These are phyloP conservation scores for Plantago lanceolata DNA, from an alignment of 305 asterid species.

Conservation along the genomic window DNA sequence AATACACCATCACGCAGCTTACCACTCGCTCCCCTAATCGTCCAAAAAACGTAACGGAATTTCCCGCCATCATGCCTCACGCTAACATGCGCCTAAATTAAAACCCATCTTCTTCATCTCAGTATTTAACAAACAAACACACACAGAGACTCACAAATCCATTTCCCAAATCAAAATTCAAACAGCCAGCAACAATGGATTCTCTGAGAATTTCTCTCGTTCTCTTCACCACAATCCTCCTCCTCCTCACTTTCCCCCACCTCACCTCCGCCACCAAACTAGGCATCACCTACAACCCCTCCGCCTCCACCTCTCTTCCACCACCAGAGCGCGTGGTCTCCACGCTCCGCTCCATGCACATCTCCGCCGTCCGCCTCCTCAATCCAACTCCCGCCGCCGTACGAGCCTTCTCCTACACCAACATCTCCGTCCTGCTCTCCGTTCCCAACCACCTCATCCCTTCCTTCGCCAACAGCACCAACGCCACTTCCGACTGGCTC, in stretches of 20 bases:
- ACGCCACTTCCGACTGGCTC: constrained; percentile 56
- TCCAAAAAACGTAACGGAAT: background rate
- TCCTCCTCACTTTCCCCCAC: constrained; percentile 23
- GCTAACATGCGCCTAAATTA: too few species aligned
- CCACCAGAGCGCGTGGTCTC: constrained; percentile 55
- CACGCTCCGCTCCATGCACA: constrained; percentile 33
- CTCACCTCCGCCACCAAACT: constrained; percentile 27
- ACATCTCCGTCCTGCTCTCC: constrained; percentile 68
- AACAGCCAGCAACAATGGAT: constrained; percentile 21
- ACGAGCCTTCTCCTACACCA: constrained; percentile 79
- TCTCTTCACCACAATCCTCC: too few species aligned
- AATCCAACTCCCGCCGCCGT: constrained; percentile 64
- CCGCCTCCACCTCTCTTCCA: constrained; percentile 39
- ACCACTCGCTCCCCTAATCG: too few species aligned
- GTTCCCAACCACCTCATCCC: constrained; percentile 60
- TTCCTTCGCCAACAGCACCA: constrained; percentile 58
- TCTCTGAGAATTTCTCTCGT: constrained; percentile 2
- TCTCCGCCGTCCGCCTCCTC: constrained; percentile 58
- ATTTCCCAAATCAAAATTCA: background rate
- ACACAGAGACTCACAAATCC: background rate
- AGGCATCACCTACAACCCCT: constrained; percentile 62
- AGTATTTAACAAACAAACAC: background rate
- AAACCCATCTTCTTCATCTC: too few species aligned
- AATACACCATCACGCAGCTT: too few species aligned
- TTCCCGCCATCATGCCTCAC: background rate